Percentiles rank a stretch among this genome's conserved stretches.
These are phyloP conservation scores for Cryptosporidium sp. DNA, from an alignment of 169 alveolate species.

Conservation along the genomic window DNA sequence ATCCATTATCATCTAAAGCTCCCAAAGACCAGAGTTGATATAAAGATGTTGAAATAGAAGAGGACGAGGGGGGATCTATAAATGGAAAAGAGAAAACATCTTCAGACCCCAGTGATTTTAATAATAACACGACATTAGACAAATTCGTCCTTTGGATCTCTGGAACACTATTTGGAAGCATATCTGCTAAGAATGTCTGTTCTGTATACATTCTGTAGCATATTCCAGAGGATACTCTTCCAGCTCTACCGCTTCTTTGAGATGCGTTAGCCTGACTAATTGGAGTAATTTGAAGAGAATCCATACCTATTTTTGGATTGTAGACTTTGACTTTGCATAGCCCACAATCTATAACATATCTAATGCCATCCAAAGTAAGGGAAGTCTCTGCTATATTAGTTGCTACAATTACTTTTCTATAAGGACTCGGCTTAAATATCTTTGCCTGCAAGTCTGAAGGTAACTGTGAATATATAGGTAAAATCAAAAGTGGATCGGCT, in stretches of 20 bases:
- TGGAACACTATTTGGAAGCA: constrained; percentile 97
- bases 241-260: constrained; percentile 99
- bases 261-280: constrained; percentile 99
- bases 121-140: constrained; percentile 97
- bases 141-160: constrained; percentile 99
- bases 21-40: constrained; percentile 98
- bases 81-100: constrained; percentile 96
- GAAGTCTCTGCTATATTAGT: constrained; percentile 99
- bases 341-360: constrained; percentile 98
- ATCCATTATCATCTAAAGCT: constrained; percentile 91
- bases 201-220: constrained; percentile 99
- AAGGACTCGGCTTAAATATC: constrained; percentile 90
- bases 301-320: constrained; percentile 99
- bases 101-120: constrained; percentile 96
- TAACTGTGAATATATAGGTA: constrained; percentile 98
- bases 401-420: constrained; percentile 96
- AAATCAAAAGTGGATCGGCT: constrained; percentile 77
- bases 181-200: constrained; percentile 93
- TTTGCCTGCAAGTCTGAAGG: constrained; percentile 98
- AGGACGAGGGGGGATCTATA: constrained; percentile 99
- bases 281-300: constrained; percentile 99
- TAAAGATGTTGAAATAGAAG: constrained; percentile 95
- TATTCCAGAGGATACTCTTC: constrained; percentile 99
- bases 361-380: constrained; percentile 98
- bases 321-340: constrained; percentile 98